These are phyloP conservation scores for Myxozyma kluyveri DNA, from an alignment of 805 yeast species.

Conservation along the genomic window DNA sequence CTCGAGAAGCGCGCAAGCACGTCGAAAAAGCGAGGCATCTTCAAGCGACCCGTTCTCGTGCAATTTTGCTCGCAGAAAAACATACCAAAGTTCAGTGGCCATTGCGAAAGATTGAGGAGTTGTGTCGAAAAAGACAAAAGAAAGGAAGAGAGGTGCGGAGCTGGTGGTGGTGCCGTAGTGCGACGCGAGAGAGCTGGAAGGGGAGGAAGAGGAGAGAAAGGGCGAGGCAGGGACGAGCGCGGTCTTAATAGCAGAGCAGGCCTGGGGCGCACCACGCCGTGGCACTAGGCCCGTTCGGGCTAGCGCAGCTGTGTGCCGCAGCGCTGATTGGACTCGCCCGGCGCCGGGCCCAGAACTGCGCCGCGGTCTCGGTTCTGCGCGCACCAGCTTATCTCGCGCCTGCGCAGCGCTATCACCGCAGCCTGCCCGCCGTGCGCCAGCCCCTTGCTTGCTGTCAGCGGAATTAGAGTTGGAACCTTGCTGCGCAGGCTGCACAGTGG, in stretches of 20 bases:
- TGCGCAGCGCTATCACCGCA: no score
- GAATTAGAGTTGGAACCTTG: constrained; percentile 2
- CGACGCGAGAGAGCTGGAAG: neutral
- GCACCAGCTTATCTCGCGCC: no score
- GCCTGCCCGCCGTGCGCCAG: no score
- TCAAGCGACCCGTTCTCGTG: no score
- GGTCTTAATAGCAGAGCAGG: constrained; percentile 24
- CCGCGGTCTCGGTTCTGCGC: no score
- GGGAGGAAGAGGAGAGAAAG: constrained; percentile 1
- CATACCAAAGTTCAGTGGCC: constrained; percentile 79
- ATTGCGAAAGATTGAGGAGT: constrained; percentile 21
- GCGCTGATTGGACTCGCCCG: constrained; percentile 13
- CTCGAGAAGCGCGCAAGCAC: no score
- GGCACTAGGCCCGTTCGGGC: constrained; percentile 14
- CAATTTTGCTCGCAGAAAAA: no score
- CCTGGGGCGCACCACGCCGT: constrained; percentile 7
- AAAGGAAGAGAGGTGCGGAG: constrained; percentile 7
- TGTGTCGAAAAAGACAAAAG: neutral
- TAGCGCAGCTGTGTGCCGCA: constrained; percentile 6
- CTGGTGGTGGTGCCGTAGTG: constrained; percentile 7
- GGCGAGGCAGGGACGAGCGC: constrained; percentile 10
- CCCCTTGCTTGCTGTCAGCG: constrained; percentile 11
- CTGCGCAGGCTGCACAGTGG: neutral
- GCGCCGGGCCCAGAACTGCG: constrained; percentile 20
- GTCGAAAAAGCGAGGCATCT: no score